A percentile compares a stretch with the other conserved stretches of the same genome.
phyloP scores from a whole-genome alignment of 208 protist species.

The Phytomonas sp. region DNA sequence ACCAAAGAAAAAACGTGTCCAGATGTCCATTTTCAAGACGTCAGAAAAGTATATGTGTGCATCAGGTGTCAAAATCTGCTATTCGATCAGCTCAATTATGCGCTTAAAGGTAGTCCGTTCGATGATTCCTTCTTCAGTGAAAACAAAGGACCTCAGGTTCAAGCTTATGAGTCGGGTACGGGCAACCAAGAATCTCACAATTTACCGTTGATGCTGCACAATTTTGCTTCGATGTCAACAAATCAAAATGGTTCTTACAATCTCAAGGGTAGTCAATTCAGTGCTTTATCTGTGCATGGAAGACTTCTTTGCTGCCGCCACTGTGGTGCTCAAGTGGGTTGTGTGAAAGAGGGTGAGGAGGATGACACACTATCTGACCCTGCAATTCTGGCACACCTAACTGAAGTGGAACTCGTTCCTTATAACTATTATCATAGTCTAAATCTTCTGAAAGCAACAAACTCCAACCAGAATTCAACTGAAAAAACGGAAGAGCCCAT shows the following conservation, averaged over 20 bases:
- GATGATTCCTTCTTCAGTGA: not conserved
- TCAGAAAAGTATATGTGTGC: not conserved
- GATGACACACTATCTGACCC: not conserved
- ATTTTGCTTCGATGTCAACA: not conserved
- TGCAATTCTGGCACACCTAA: not conserved
- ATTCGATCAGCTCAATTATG: not conserved
- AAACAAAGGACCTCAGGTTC: not conserved
- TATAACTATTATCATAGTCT: not conserved
- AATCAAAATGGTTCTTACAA: not conserved
- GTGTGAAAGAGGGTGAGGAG: not conserved
- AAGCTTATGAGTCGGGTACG: not conserved
- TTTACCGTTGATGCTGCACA: not conserved
- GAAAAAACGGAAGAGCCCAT: not conserved
- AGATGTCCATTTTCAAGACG: not conserved
- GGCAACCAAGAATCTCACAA: not conserved
- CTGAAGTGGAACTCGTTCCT: not conserved
- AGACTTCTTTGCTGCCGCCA: not conserved
- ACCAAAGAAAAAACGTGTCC: not conserved
- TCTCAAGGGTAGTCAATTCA: not conserved
- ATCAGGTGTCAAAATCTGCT: not conserved
- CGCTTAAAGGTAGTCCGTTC: not conserved
- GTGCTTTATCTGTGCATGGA: not conserved
- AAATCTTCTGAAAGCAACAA: not conserved
- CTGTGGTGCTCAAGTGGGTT: not conserved
- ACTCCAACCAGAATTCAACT: not conserved